phyloP scores from a whole-genome alignment of 345 rosid species.

The Lepidium africanum region DNA sequence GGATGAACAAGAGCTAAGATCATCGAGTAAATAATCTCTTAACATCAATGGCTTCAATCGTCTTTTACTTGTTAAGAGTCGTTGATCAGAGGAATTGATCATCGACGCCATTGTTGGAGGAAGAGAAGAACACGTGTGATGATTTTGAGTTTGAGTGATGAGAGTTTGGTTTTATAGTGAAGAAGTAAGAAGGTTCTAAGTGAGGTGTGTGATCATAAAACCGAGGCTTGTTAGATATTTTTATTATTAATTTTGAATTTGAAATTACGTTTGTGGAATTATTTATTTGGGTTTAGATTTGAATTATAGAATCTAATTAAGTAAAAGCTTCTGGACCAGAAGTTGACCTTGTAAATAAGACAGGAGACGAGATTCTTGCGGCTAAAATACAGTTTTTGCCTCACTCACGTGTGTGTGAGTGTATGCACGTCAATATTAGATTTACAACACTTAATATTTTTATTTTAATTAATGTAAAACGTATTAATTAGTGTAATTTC shows the following conservation, averaged over 20 bases:
- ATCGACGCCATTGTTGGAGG: conserved; percentile 21
- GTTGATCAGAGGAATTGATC: conserved; percentile 20
- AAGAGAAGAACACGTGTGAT: not conserved
- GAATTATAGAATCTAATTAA: conserved; percentile 28
- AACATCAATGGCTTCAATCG: conserved; percentile 49
- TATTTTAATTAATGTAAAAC: not conserved
- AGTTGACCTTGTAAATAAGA: conserved; percentile 35
- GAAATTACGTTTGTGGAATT: conserved; percentile 9
- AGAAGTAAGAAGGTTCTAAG: conserved; percentile 27
- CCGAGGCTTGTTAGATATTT: conserved; percentile 2
- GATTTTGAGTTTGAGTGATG: not conserved
- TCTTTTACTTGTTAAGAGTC: conserved; percentile 25
- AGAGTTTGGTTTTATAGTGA: conserved; percentile 12
- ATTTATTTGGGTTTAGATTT: conserved; percentile 21
- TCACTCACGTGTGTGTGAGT: conserved; percentile 30
- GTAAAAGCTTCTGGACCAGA: too few relatives aligned
- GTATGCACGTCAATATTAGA: conserved; percentile 32
- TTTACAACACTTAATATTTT: not conserved
- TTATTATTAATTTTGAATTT: conserved; percentile 3
- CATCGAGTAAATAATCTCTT: conserved; percentile 69
- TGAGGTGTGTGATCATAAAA: conserved; percentile 24
- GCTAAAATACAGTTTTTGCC: conserved; percentile 25
- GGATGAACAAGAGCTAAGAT: conserved; percentile 85
- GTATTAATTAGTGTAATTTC: not conserved
- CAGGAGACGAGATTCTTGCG: conserved; percentile 32